Base-by-base conservation (phyloP, 176 grass and related monocot genomes). In the Ananas comosus region DNA sequence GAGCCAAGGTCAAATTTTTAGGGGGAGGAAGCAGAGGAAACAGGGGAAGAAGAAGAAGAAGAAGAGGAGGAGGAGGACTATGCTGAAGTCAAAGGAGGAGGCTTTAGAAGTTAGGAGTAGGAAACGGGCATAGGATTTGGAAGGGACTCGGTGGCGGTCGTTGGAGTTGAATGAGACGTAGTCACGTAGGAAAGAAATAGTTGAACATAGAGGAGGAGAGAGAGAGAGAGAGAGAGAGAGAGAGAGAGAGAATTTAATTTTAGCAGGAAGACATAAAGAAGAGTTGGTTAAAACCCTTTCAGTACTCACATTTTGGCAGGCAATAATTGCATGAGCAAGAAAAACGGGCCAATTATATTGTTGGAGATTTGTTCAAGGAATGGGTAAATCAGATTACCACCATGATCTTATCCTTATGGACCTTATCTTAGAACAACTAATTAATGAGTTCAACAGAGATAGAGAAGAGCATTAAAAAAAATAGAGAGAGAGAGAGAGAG, bases 311-410 rank as follows among this genome's bases (percentile, higher is more conserved):
- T 42, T 42, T 42, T 42, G 33, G 33, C 33, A 42, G 33, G 33
- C 33, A 42, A 42, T 42, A 42, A 42, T 42, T 42, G 33, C 33
- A 42, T 42, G 33, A 6, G 33, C 4, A 42, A 42, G 33, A 65
- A 50, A 25, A 61, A 76, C 66, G 52, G 57, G 72, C 61, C 19
- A 65, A 21, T 21, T 27, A 74, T 74, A 63, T 65, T 63, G 64
- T 74, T 49, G 63, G 29, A 74, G 71, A 74, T 74, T 29, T 64
- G 4, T 59, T 17, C 10, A 74, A 25, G 12, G 17, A 18, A 74
- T 22, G 51, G 9, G 16, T 42, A 7, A 42, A 42, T 42, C 33
- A 27, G 2, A 27, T 27, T 27, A 27, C 25, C 25, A 27, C 25
- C 25, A 27, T 27, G 4, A 7, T 42, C 33, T 42, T 42, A 42